Evolutionary conservation across 2,329 filamentous ascomycete species (phyloP).

Genomic region (Fusarium aywerte): DNA sequence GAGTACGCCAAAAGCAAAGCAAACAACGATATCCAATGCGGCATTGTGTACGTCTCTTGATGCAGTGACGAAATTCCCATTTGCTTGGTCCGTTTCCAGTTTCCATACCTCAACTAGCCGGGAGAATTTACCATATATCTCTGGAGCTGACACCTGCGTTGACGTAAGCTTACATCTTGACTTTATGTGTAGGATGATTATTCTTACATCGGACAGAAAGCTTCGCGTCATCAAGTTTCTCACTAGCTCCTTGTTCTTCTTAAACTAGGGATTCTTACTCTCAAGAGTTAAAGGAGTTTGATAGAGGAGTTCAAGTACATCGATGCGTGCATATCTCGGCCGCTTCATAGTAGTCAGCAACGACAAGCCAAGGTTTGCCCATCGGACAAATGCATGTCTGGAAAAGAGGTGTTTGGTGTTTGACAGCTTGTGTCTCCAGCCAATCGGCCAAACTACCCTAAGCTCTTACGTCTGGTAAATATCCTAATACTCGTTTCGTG

Average conservation of each 20-base stretch:
- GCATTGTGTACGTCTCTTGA: constrained; percentile 26
- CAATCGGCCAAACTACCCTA: constrained; percentile 29
- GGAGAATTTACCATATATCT: constrained; percentile 33
- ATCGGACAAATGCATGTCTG: constrained; percentile 27
- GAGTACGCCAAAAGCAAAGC: constrained; percentile 20
- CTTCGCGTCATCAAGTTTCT: constrained; percentile 32
- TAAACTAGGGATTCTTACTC: constrained; percentile 28
- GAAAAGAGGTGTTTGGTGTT: constrained; percentile 27
- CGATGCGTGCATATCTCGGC: constrained; percentile 28
- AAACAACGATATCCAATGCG: constrained; percentile 26
- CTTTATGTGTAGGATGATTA: accelerated
- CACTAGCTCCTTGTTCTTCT: constrained; percentile 36
- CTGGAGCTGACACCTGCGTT: constrained; percentile 21
- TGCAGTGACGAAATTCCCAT: constrained; percentile 8
- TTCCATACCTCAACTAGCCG: constrained; percentile 16
- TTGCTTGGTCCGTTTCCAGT: constrained; percentile 7
- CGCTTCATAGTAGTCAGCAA: constrained; percentile 32
- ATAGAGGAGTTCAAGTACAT: too few species aligned
- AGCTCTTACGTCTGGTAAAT: constrained; percentile 20
- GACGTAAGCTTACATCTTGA: neutral
- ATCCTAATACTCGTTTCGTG: constrained; percentile 24
- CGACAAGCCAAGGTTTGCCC: constrained; percentile 25
- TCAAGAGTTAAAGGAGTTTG: too few species aligned
- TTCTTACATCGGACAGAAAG: constrained; percentile 21
- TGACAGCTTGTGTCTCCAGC: constrained; percentile 12